Conservation (phyloP, 257 asterid species). For the Hygrophila difformis region DNA sequence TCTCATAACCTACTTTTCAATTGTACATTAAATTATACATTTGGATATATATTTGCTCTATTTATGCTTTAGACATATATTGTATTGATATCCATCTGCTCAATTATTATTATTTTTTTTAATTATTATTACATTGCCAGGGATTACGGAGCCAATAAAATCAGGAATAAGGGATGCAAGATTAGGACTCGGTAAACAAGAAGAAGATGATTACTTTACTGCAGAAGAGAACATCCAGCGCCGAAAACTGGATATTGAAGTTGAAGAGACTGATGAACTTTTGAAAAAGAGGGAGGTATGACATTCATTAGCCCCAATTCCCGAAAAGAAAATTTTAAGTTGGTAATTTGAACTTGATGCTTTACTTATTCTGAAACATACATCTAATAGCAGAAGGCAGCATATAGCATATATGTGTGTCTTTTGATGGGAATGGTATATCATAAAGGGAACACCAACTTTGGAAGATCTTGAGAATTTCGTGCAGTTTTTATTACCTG, state of each 20-base stretch:
- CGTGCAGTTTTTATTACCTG: slow-evolving; percentile 98
- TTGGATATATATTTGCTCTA: too few relatives aligned
- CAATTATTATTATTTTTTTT: not conserved
- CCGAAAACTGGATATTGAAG: slow-evolving; percentile 77
- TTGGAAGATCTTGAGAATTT: slow-evolving; percentile 94
- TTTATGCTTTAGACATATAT: not conserved
- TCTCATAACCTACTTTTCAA: too few relatives aligned
- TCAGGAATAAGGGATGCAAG: slow-evolving; percentile 89
- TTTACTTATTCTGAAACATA: slow-evolving; percentile 44
- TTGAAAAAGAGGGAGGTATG: slow-evolving; percentile 96
- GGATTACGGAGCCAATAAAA: slow-evolving; percentile 90
- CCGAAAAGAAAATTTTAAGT: slow-evolving; percentile 21
- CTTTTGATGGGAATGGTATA: slow-evolving; percentile 88
- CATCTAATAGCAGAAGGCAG: slow-evolving; percentile 83
- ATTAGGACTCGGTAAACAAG: slow-evolving; percentile 97
- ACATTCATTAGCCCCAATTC: slow-evolving; percentile 20
- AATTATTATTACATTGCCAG: slow-evolving; percentile 38
- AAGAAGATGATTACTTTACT: slow-evolving; percentile 90
- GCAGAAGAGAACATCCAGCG: slow-evolving; percentile 99
- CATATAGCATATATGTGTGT: slow-evolving; percentile 86
- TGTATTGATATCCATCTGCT: slow-evolving; percentile 4
- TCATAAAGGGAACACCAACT: slow-evolving; percentile 77
- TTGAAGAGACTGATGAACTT: slow-evolving; percentile 89
- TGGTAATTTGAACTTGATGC: slow-evolving; percentile 52
- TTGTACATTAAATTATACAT: too few relatives aligned